These are phyloP conservation scores for Candida adriatica DNA, from an alignment of 805 yeast genomes.

Conservation along the genomic window DNA sequence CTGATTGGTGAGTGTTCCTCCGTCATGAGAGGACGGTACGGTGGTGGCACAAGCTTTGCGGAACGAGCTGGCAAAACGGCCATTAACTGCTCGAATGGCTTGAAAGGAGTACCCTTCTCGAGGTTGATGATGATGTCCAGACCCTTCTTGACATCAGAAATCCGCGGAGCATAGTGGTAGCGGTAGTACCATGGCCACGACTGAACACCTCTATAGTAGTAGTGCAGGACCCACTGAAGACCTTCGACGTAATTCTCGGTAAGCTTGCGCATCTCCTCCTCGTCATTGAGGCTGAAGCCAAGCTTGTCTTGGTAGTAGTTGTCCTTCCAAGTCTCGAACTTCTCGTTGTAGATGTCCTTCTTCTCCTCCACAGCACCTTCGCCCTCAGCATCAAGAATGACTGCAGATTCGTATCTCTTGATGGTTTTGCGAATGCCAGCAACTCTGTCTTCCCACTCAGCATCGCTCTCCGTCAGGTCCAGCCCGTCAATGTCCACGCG, in stretches of 20 bases:
- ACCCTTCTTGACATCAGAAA: constrained; percentile 77
- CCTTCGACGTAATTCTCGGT: constrained; percentile 88
- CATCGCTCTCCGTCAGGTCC: constrained; percentile 58
- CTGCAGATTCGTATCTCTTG: constrained; percentile 59
- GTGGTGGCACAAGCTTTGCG: constrained; percentile 64
- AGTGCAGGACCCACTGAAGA: constrained; percentile 91
- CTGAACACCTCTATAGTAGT: constrained; percentile 84
- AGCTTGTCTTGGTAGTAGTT: constrained; percentile 80
- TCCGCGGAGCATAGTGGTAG: constrained; percentile 91
- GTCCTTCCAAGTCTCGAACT: constrained; percentile 79
- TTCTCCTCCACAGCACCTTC: constrained; percentile 40
- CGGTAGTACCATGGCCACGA: constrained; percentile 95
- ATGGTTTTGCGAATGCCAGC: constrained; percentile 44
- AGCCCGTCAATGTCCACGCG: constrained; percentile 70
- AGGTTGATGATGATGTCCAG: constrained; percentile 57
- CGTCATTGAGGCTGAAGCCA: constrained; percentile 52
- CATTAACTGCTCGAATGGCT: constrained; percentile 94
- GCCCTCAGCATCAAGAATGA: constrained; percentile 49
- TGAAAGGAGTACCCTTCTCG: constrained; percentile 70
- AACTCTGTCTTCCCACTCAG: constrained; percentile 51
- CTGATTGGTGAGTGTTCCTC: constrained; percentile 80
- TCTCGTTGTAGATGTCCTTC: constrained; percentile 60
- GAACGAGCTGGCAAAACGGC: constrained; percentile 89
- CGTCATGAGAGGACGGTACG: constrained; percentile 76
- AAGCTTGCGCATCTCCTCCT: constrained; percentile 50